Base-by-base conservation (phyloP, 2,329 filamentous ascomycete genomes). In the Ophiocordyceps robertsii region DNA sequence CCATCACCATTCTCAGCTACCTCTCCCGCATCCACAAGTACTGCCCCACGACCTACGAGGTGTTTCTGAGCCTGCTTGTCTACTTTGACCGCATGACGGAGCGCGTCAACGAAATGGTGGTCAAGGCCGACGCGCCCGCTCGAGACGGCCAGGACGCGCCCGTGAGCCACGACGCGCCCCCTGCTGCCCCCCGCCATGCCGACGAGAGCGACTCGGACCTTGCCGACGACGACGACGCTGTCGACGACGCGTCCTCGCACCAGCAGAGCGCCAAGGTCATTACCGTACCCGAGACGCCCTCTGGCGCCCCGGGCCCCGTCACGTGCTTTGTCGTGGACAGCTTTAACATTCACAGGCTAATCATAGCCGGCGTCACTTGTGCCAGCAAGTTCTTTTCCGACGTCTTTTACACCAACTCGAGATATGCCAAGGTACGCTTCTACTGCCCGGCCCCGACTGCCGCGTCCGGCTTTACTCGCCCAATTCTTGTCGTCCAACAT, bases 11-110 rank as follows among this genome's bases (percentile, higher is more conserved):
- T 47, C 69, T 94, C 46, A 96, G 88, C 70, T 98, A 98, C 56
- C 68, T 98, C 42, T 90, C 82, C 54, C 81, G 92, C 46, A 96
- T 98, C 58, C 90, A 98, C 66, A 95, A 95, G 66, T 98, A 98
- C 65, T 98, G 92, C 56, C 92, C 92, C 1, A 96, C 92, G 6
- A 96, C 92, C 1, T 98, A 95, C 59, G 92, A 98, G 63, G 92
- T 98, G 0, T 98, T 98, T 57, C 67, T 98, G 46, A 95, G 89
- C 58, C 65, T 98, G 54, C 67, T 98, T 43, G 89, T 98, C 29
- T 98, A 96, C 63, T 98, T 98, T 63, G 92, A 98, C 60, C 84
- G 92, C 47, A 98, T 98, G 92, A 95, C 90, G 37, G 92, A 96
- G 60, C 77, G 87, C 45, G 88, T 96, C 45, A 96, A 96, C 58